Percentiles rank a stretch among this genome's conserved stretches.
These are phyloP conservation scores for Strobilomyces confusus DNA, from an alignment of 768 basidiomycete species.

Conservation along the genomic window DNA sequence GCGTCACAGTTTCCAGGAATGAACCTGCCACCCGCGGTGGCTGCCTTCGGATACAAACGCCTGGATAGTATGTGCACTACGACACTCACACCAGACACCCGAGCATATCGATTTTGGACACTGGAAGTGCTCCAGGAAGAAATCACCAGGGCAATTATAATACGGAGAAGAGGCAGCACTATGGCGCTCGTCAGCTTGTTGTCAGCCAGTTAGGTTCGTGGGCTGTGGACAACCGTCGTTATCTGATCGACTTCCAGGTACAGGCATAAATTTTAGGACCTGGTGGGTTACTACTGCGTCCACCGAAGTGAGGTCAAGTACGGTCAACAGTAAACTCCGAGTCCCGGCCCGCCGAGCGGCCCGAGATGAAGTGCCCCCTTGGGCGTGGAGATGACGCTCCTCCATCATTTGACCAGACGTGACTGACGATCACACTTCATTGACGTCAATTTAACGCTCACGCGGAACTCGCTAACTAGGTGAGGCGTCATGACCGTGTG, in stretches of 20 bases:
- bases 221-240: background rate
- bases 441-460: background rate
- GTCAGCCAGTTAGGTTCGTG: background rate
- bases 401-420: background rate
- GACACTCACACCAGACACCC: no score
- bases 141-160: background rate
- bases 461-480: background rate
- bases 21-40: background rate
- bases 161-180: background rate
- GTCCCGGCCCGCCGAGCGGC: background rate
- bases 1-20: background rate
- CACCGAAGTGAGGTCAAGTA: background rate
- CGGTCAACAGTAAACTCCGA: background rate
- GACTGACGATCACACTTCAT: background rate
- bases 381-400: background rate
- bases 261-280: background rate
- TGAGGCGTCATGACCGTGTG: background rate
- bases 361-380: background rate
- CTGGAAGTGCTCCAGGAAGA: background rate
- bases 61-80: no score
- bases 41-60: no score
- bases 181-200: background rate
- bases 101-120: background rate
- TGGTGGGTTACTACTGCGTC: background rate
- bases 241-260: background rate